phyloP scores from a whole-genome alignment of 768 basidiomycete species.

The Leccinum variicolor region DNA sequence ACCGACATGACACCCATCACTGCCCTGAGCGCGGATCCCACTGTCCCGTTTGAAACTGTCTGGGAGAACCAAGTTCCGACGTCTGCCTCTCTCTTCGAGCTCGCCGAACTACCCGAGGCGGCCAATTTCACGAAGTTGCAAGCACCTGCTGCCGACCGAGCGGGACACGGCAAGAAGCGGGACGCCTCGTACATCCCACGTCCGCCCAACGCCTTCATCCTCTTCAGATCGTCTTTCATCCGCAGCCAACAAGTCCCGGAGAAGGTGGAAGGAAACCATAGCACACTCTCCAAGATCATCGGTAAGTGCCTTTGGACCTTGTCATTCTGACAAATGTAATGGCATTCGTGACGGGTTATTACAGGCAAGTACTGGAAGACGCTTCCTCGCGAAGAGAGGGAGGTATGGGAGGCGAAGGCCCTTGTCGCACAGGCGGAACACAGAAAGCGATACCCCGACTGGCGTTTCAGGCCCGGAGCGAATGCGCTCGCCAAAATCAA shows the following conservation, averaged over 20 bases:
- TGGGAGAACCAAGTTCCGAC: conserved; percentile 23
- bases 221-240: conserved; percentile 79
- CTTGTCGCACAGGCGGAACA: conserved; percentile 70
- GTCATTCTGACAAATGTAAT: not conserved
- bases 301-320: conserved; percentile 36
- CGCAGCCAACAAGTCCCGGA: conserved; percentile 69
- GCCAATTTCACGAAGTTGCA: conserved; percentile 19
- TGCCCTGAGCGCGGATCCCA: conserved; percentile 38
- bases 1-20: conserved; percentile 56
- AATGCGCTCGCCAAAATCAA: conserved; percentile 39
- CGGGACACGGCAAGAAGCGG: conserved; percentile 58
- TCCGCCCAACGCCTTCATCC: conserved; percentile 83
- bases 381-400: conserved; percentile 61
- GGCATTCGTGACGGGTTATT: not conserved
- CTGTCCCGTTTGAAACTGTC: conserved; percentile 31
- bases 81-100: conserved; percentile 17
- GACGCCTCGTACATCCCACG: conserved; percentile 77
- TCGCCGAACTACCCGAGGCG: conserved; percentile 14
- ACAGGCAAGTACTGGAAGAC: conserved; percentile 74
- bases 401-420: conserved; percentile 76
- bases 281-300: conserved; percentile 78
- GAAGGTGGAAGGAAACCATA: conserved; percentile 77
- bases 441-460: conserved; percentile 71
- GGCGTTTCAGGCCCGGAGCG: conserved; percentile 74
- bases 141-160: conserved; percentile 31